A percentile compares a stretch with the other conserved stretches of the same genome.
Evolutionary conservation across 345 rosid species (phyloP).

Genomic region (Populus euphratica): DNA sequence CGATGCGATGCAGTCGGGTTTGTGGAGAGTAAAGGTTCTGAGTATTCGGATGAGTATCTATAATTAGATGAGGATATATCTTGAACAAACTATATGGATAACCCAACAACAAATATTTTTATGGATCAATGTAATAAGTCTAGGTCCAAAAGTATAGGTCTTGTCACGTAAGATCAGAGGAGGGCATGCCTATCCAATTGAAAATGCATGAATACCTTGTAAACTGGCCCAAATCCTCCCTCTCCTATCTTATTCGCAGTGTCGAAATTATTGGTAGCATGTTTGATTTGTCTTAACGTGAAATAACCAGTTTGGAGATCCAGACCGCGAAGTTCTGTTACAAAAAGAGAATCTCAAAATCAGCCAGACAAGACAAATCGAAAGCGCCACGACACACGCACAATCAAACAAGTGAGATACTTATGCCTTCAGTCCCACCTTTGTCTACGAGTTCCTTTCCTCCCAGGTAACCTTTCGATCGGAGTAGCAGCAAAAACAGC

Average conservation of each 20-base stretch:
- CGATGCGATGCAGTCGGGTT: no score
- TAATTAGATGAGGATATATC: no score
- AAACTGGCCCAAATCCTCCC: constrained; percentile 93
- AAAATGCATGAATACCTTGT: constrained; percentile 50
- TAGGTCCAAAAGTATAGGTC: no score
- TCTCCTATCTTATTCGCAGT: constrained; percentile 75
- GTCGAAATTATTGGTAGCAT: constrained; percentile 69
- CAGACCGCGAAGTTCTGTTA: constrained; percentile 51
- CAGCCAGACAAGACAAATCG: background rate
- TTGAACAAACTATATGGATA: no score
- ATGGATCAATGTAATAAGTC: no score
- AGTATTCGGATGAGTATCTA: no score
- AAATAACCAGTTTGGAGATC: constrained; percentile 75
- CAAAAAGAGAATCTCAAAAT: background rate
- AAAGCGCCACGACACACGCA: background rate
- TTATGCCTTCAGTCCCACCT: constrained; percentile 33
- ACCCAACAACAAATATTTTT: no score
- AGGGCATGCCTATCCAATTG: no score
- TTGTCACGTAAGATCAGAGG: no score
- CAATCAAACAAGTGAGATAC: background rate
- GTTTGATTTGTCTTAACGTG: constrained; percentile 66
- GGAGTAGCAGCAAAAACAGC: constrained; percentile 40
- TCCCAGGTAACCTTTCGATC: constrained; percentile 51
- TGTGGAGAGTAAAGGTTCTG: no score
- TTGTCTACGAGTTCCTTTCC: constrained; percentile 45